phyloP scores from a whole-genome alignment of 345 rosid genomes.

The Linum tenue region DNA sequence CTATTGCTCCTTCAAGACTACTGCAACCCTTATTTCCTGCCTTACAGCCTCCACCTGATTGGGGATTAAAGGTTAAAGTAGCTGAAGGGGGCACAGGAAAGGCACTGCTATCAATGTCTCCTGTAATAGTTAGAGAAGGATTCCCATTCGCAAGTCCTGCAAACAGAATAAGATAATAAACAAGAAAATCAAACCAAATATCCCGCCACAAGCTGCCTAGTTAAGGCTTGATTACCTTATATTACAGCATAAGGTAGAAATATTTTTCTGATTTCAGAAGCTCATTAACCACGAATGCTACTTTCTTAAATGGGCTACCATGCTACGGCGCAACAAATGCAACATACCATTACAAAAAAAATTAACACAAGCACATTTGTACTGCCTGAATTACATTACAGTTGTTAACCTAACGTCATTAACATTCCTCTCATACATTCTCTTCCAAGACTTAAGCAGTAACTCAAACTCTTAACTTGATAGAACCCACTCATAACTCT shows the following conservation, averaged over 20 bases:
- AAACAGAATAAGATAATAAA: not conserved
- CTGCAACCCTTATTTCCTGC: slow-evolving; percentile 60
- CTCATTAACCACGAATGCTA: not conserved
- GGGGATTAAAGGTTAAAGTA: slow-evolving; percentile 21
- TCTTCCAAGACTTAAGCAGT: too few relatives aligned
- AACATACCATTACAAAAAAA: not conserved
- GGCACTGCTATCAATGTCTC: slow-evolving; percentile 15
- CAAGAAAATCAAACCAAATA: too few relatives aligned
- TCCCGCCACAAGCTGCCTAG: too few relatives aligned
- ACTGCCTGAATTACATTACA: not conserved
- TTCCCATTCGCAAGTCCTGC: not conserved
- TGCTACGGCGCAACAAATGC: not conserved
- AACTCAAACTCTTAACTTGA: too few relatives aligned
- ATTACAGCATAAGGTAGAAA: not conserved
- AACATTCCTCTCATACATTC: not conserved
- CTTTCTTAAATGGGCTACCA: not conserved
- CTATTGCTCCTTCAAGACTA: slow-evolving; percentile 31
- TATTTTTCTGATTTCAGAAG: not conserved
- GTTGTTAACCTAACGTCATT: not conserved
- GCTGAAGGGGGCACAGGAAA: slow-evolving; percentile 24
- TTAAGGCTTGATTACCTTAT: not conserved
- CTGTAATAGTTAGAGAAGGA: slow-evolving; percentile 15
- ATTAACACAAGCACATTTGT: too few relatives aligned
- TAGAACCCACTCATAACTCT: too few relatives aligned
- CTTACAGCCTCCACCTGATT: slow-evolving; percentile 38